phyloP scores from a whole-genome alignment of 2,329 filamentous ascomycete genomes.

The Onygena corvina region DNA sequence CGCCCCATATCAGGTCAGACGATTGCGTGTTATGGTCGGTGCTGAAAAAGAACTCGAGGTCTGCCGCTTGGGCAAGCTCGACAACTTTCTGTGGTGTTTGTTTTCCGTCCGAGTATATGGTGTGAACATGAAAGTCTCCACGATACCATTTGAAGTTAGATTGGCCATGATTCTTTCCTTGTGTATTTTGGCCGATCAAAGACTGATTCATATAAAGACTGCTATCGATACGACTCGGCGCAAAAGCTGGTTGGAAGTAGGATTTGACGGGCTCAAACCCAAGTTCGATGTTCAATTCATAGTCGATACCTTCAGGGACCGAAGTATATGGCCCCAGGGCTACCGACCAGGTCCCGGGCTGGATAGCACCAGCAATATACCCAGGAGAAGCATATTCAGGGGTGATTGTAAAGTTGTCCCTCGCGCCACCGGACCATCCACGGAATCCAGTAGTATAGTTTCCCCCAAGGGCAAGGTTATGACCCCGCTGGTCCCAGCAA shows the following conservation, averaged over 20 bases:
- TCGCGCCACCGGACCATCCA: constrained; percentile 16
- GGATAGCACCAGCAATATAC: constrained; percentile 17
- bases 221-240: constrained; percentile 9
- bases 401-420: constrained; percentile 19
- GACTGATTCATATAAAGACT: background rate
- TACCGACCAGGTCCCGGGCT: constrained; percentile 18
- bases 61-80: constrained; percentile 11
- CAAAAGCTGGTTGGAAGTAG: constrained; percentile 13
- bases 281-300: constrained; percentile 16
- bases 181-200: background rate
- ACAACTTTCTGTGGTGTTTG: constrained; percentile 16
- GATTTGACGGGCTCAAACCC: constrained; percentile 10
- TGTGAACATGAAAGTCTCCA: constrained; percentile 20
- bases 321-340: constrained; percentile 18
- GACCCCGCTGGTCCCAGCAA: constrained; percentile 17
- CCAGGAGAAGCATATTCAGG: constrained; percentile 17
- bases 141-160: constrained; percentile 14
- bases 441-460: constrained; percentile 14
- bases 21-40: constrained; percentile 20
- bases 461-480: constrained; percentile 6
- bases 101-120: constrained; percentile 19
- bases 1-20: constrained; percentile 16
- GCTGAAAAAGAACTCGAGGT: constrained; percentile 20
- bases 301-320: constrained; percentile 16
- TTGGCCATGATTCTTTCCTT: background rate